phyloP scores from a whole-genome alignment of 2,329 filamentous ascomycete species.

The Alternaria sp. region DNA sequence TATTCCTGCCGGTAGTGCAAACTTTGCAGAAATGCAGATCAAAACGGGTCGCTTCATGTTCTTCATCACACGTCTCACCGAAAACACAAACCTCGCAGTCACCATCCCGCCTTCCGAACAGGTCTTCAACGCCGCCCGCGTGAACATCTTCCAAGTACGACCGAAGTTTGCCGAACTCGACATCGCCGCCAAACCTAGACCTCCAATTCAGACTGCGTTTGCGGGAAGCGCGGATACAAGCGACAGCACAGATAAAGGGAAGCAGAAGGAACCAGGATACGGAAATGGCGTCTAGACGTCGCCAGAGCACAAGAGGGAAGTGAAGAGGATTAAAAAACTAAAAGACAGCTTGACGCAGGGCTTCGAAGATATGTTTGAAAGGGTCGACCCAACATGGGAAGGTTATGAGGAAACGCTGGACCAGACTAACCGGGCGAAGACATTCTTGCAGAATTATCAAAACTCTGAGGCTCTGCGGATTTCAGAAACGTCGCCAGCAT shows the following conservation, averaged over 20 bases:
- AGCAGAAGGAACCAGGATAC: constrained; percentile 25
- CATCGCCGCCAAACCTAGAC: constrained; percentile 49
- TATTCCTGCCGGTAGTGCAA: constrained; percentile 79
- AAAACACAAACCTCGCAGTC: constrained; percentile 95
- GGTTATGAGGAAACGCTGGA: background rate
- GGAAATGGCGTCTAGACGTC: constrained; percentile 8
- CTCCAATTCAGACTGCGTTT: constrained; percentile 47
- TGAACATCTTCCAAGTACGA: constrained; percentile 87
- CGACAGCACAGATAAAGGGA: constrained; percentile 25
- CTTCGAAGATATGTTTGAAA: background rate
- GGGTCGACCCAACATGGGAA: background rate
- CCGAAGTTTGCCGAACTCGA: constrained; percentile 76
- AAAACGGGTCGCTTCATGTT: constrained; percentile 85
- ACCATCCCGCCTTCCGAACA: constrained; percentile 90
- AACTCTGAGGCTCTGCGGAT: background rate
- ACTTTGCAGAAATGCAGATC: constrained; percentile 81
- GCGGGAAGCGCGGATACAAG: constrained; percentile 40
- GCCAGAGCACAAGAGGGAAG: background rate
- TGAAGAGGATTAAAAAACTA: background rate
- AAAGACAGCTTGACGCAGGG: background rate
- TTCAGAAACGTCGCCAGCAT: background rate
- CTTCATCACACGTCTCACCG: constrained; percentile 94
- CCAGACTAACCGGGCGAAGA: background rate
- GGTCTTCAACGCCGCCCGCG: constrained; percentile 85
- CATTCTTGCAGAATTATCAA: background rate